Conservation (phyloP, 495 filamentous ascomycete species). For the Trichoderma virens region DNA sequence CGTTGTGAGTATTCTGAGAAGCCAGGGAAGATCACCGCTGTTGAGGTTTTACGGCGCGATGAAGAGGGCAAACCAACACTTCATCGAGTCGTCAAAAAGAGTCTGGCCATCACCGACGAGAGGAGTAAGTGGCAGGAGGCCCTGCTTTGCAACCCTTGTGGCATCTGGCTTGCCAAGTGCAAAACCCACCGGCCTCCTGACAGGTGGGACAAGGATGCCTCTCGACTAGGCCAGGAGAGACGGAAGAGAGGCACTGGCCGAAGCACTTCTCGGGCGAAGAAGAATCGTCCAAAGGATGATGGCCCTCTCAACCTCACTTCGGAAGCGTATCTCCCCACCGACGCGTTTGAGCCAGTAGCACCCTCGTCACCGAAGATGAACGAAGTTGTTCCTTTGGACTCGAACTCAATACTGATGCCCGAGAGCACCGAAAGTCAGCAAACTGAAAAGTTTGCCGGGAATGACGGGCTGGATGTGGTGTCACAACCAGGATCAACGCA, state of each 20-base stretch:
- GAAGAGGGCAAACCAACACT: slow-evolving; percentile 47
- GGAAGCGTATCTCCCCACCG: slow-evolving; percentile 42
- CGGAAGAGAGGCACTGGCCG: slow-evolving; percentile 36
- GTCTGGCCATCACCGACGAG: slow-evolving; percentile 46
- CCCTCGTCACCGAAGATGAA: slow-evolving; percentile 13
- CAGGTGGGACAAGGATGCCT: slow-evolving; percentile 66
- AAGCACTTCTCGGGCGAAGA: slow-evolving; percentile 34
- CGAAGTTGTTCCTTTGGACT: neutral
- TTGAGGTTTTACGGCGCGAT: slow-evolving; percentile 58
- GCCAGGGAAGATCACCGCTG: slow-evolving; percentile 52
- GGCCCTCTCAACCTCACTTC: slow-evolving; percentile 34
- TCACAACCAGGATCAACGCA: slow-evolving; percentile 29
- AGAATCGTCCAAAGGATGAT: slow-evolving; percentile 34
- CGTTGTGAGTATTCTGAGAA: slow-evolving; percentile 60
- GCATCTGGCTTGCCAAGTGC: slow-evolving; percentile 85
- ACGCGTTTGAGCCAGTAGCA: slow-evolving; percentile 28
- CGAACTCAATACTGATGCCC: neutral
- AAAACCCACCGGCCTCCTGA: slow-evolving; percentile 75
- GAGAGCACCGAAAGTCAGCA: neutral
- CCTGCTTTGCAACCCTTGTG: slow-evolving; percentile 90
- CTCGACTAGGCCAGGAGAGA: slow-evolving; percentile 38
- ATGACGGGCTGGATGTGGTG: neutral
- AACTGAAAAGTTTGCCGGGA: neutral
- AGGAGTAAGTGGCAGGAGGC: slow-evolving; percentile 60
- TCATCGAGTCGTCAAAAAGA: slow-evolving; percentile 73